Conservation (phyloP, 2,329 filamentous ascomycete genomes). For the Shiraia sp. region DNA sequence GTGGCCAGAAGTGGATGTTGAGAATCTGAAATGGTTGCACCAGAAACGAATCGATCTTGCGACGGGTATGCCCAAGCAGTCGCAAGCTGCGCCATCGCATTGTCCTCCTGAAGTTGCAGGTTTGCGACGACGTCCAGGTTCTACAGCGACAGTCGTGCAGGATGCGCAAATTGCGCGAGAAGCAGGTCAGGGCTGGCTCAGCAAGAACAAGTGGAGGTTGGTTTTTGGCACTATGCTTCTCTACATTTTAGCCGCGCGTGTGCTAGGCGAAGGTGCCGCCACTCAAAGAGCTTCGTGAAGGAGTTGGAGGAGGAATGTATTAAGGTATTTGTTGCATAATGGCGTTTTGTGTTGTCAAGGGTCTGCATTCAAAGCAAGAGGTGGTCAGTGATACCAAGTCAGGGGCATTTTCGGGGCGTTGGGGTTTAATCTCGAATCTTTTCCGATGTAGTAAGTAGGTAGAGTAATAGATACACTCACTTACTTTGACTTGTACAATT, state of each 20-base stretch:
- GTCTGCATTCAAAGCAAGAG: background rate
- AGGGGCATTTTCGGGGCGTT: background rate
- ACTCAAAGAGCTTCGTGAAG: constrained; percentile 3
- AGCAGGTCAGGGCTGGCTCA: constrained; percentile 80
- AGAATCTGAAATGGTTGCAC: constrained; percentile 92
- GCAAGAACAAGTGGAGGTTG: constrained; percentile 77
- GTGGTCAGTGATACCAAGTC: background rate
- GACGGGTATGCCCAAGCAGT: constrained; percentile 70
- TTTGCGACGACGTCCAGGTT: constrained; percentile 65
- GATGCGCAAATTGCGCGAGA: constrained; percentile 74
- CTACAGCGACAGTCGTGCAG: constrained; percentile 71
- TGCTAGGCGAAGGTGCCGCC: constrained; percentile 61
- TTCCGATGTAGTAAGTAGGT: too few relatives aligned
- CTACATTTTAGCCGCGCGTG: constrained; percentile 80
- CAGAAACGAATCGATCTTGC: constrained; percentile 76
- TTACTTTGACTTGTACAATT: too few relatives aligned
- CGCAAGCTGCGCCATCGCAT: constrained; percentile 52
- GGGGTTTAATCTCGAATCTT: background rate
- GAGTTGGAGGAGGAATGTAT: too few relatives aligned
- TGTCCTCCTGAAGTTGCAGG: constrained; percentile 67
- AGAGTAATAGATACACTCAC: too few relatives aligned
- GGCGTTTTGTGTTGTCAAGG: background rate
- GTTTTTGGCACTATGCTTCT: constrained; percentile 71
- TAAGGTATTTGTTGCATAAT: background rate
- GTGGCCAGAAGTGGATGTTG: constrained; percentile 85